Evolutionary conservation across 1,284 basidiomycete genomes (phyloP), one percentile per base, ranked within the genome.

Genomic region (Golubevia sp.): DNA sequence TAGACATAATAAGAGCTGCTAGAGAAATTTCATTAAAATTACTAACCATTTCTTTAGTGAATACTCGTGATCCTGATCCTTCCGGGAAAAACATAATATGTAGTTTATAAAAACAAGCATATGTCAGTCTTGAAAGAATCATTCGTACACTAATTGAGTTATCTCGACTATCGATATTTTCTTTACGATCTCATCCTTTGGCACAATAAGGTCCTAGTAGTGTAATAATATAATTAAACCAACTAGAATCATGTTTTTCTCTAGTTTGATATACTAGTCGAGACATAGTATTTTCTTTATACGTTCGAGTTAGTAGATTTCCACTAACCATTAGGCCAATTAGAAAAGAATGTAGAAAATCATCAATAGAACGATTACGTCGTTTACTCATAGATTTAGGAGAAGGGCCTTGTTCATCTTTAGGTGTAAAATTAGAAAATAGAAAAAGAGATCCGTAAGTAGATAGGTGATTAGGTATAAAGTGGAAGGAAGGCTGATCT

Each of bases 1-100:
- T 61, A 55, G 59, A 55, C 52, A 61, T 55, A 55, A 61, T 55
- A 61, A 61, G 59, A 49, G 59, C 59, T 55, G 52, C 59, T 54
- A 61, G 59, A 61, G 59, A 55, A 23, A 55, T 61, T 49, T 55
- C 59, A 61, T 61, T 55, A 55, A 61, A 61, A 56, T 55, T 2
- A 38, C n/a, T 56, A 25, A 61, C 51, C 34, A 61, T 61, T 55
- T 61, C 11, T 25, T 48, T n/a, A 23, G 59, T 61, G 44, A 61
- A 61, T 61, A 61, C 59, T 49, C 59, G 59, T 2, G 27, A 48
- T 25, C 59, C 53, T 49, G 24, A 61, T 49, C 53, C 52, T 18
- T 27, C 49, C 20, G 52, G 48, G 34, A 61, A 53, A 48, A 61
- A 53, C 18, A 55, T 27, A 61, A 55, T 7, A 48, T 55, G 59